A percentile compares a stretch with the other conserved stretches of the same genome.
Evolutionary conservation across 164 flowering plant species (phyloP).

Genomic region (Chimonanthus salicifolius): DNA sequence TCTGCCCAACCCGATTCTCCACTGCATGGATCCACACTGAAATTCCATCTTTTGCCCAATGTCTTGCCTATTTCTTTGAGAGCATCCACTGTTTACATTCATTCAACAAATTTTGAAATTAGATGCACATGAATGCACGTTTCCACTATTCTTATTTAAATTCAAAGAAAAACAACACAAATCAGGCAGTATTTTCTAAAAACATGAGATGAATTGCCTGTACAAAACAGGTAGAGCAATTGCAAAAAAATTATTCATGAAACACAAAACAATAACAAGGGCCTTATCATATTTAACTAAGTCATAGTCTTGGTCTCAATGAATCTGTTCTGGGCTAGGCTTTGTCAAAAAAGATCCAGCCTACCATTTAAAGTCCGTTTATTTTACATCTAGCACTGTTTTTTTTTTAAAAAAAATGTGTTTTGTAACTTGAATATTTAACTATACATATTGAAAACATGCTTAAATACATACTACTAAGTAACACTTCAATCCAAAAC

Average conservation of each 20-base stretch:
- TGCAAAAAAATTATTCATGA: background rate
- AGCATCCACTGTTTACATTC: slow-evolving; percentile 27
- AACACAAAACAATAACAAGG: background rate
- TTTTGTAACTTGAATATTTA: background rate
- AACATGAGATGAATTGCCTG: background rate
- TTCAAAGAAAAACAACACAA: background rate
- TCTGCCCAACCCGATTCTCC: slow-evolving; percentile 23
- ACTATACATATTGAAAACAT: too few species aligned
- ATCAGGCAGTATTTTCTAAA: background rate
- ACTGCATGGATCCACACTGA: slow-evolving; percentile 55
- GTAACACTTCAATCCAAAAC: too few species aligned
- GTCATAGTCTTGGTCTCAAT: background rate
- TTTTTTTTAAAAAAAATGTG: background rate
- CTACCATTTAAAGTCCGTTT: too few species aligned
- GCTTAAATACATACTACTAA: background rate
- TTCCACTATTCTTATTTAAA: background rate
- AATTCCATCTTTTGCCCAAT: slow-evolving; percentile 55
- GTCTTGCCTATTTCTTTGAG: slow-evolving; percentile 31
- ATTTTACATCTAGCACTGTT: too few species aligned
- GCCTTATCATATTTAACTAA: too few species aligned
- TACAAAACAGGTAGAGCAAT: background rate
- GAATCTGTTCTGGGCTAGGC: background rate
- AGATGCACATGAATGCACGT: background rate
- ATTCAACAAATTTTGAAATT: too few species aligned
- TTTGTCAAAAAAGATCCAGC: background rate